Conservation (phyloP, 208 protist species). For the Trypanosoma lewisi region DNA sequence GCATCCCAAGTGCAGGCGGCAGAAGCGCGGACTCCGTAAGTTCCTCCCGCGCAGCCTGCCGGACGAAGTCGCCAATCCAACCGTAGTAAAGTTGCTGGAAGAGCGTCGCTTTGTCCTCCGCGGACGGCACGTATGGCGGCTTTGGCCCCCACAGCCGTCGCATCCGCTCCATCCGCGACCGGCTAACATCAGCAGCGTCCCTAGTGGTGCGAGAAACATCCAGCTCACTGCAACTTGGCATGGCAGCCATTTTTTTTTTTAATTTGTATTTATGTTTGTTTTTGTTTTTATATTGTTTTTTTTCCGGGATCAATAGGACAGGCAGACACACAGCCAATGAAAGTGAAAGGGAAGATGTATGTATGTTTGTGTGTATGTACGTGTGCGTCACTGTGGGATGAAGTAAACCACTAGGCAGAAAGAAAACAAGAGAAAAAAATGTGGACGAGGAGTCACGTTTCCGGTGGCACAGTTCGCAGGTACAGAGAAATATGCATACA, state of each 20-base stretch:
- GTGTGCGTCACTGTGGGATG: background rate
- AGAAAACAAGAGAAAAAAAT: background rate
- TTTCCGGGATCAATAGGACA: background rate
- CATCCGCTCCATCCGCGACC: background rate
- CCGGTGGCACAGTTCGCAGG: too few relatives aligned
- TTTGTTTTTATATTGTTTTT: background rate
- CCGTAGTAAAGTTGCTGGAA: slow-evolving; percentile 53
- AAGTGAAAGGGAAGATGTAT: background rate
- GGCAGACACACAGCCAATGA: background rate
- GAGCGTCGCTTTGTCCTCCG: slow-evolving; percentile 39
- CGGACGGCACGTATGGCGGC: slow-evolving; percentile 22
- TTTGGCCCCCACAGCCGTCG: slow-evolving; percentile 35
- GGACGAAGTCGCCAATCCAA: slow-evolving; percentile 54
- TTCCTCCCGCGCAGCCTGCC: slow-evolving; percentile 27
- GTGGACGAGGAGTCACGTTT: too few relatives aligned
- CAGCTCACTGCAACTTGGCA: background rate
- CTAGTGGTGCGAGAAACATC: background rate
- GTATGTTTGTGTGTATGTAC: background rate
- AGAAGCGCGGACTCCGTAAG: slow-evolving; percentile 39
- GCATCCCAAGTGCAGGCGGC: slow-evolving; percentile 23
- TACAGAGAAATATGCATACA: too few relatives aligned
- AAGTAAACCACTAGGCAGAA: background rate
- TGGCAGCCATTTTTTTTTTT: too few relatives aligned
- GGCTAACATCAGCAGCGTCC: background rate
- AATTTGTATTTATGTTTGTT: too few relatives aligned